phyloP scores from a whole-genome alignment of 1,284 basidiomycete genomes.

The Trichosporon sp. region DNA sequence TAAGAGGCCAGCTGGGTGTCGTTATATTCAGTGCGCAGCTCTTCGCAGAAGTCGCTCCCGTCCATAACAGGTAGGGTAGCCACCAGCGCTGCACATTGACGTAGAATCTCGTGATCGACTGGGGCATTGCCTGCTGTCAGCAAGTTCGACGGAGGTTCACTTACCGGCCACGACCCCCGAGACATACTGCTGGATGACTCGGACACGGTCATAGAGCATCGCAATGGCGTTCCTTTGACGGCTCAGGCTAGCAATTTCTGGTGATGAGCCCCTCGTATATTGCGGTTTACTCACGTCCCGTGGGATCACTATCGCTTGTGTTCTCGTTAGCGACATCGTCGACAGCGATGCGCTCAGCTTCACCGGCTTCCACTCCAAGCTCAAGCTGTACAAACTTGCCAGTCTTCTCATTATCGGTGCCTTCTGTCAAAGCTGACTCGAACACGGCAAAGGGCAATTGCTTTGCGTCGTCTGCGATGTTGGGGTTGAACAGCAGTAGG shows the following conservation, averaged over 20 bases:
- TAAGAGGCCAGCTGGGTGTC: conserved; percentile 90
- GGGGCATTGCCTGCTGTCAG: conserved; percentile 58
- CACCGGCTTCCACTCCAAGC: conserved; percentile 82
- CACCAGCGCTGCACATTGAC: conserved; percentile 77
- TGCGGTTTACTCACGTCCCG: conserved; percentile 47
- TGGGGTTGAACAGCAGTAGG: conserved; percentile 53
- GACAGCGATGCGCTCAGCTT: conserved; percentile 96
- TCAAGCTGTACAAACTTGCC: conserved; percentile 65
- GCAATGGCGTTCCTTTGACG: conserved; percentile 91
- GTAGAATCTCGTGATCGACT: conserved; percentile 72
- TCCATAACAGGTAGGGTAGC: conserved; percentile 81
- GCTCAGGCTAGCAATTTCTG: conserved; percentile 83
- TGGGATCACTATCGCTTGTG: conserved; percentile 58
- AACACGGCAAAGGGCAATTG: conserved; percentile 81
- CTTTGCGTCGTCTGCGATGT: conserved; percentile 48
- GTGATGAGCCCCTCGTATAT: neutral
- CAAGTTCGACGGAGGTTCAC: conserved; percentile 21
- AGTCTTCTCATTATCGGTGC: conserved; percentile 52
- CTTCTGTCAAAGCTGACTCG: conserved; percentile 77
- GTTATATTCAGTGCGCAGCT: conserved; percentile 88
- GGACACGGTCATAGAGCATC: conserved; percentile 89
- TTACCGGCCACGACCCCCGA: conserved; percentile 66
- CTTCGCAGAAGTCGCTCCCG: conserved; percentile 69
- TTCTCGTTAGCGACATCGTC: conserved; percentile 86
- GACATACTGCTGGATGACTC: conserved; percentile 77